Base-by-base conservation (phyloP, 2,329 filamentous ascomycete genomes). In the Coleophoma crateriformis region DNA sequence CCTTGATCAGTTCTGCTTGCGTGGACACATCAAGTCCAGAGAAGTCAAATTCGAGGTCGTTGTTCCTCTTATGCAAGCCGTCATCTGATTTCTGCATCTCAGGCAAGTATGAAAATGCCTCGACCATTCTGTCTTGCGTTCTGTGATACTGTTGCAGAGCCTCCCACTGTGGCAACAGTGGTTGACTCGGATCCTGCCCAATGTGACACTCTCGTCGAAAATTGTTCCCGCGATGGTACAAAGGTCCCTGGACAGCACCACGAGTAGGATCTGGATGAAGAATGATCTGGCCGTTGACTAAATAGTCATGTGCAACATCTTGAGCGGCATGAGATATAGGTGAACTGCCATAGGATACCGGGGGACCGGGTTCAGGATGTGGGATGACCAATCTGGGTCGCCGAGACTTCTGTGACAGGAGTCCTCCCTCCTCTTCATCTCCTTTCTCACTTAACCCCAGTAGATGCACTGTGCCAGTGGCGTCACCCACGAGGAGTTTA, bases 401-500 rank as follows among this genome's bases (percentile, higher is more conserved):
- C 7, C 73, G 71, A 27, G 34, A 19, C 12, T 34, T 8, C 14
- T 22, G 45, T 35, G 19, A 37, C 37, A 22, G 11, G 15, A 32
- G 17, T 12, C 14, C 13, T 17, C 27, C 41, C 22, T 38, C 11
- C 14, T 14, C 35, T 38, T 38, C 35, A 14, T 38, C 35, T 8
- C 3, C 7, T 8, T 14, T 5, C 15, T 75, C 68, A 49, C 80
- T 71, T 3, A 76, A 60, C 0, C 74, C 75, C 2, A 84, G 60
- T 1, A 84, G 57, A 51, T 78, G 82, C 0, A 85, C 71, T 7
- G 79, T 75, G 0, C 82, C 82, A 3, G 76, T 82, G 0, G 78
- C 79, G 58, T 85, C 82, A 15, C 82, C 82, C 11, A 85, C 67
- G 1, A 78, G 70, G 1, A 85, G 69, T 53, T 73, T 76, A 1